Base-by-base conservation (phyloP, 1,284 basidiomycete species). In the Rhodotorula sp. region DNA sequence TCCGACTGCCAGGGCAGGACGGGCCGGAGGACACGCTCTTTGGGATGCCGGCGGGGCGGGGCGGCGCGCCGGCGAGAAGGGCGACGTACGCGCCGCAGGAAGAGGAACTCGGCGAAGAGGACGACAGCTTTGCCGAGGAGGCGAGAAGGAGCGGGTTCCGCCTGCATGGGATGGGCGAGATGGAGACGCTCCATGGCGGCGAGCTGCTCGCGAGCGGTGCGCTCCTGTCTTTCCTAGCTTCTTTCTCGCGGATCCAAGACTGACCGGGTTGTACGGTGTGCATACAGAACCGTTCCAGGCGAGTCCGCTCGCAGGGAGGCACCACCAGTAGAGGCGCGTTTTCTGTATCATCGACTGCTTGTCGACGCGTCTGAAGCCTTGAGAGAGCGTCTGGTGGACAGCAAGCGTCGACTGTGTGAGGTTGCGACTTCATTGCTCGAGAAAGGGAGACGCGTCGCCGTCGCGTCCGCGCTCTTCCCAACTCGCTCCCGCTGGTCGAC, bases 111-210 rank as follows among this genome's bases (percentile, higher is more conserved):
- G 59, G 36, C 46, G 44, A 56, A 19, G 65, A 70, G 66, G 66
- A 66, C 54, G 70, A 72, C 48, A 63, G 65, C 51, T 64, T 61
- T 12, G 53, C 27, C 3, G 56, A 54, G 21, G 59, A 59, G 58
- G 58, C 64, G 50, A 56, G 73, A 46, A 55, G 61, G 34, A 64
- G 55, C 19, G 71, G 67, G 29, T 79, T 79, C 73, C 61, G 73
- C 53, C 56, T 78, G 53, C 70, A 73, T 34, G 73, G 76, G 2
- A 17, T 67, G 55, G 69, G 66, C 61, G 75, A 78, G 34, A 71
- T 77, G 75, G 73, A 74, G 27, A 79, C 78, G 34, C 64, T 78
- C 21, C 76, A 79, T 53, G 78, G 78, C 2, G 78, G 78, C 3
- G 67, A 73, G 54, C 54, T 79, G 36, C 67, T 79, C 29, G 62